Evolutionary conservation across 208 protist genomes (phyloP), one percentile per base, ranked within the genome.

Genomic region (Trypanosoma caninum): DNA sequence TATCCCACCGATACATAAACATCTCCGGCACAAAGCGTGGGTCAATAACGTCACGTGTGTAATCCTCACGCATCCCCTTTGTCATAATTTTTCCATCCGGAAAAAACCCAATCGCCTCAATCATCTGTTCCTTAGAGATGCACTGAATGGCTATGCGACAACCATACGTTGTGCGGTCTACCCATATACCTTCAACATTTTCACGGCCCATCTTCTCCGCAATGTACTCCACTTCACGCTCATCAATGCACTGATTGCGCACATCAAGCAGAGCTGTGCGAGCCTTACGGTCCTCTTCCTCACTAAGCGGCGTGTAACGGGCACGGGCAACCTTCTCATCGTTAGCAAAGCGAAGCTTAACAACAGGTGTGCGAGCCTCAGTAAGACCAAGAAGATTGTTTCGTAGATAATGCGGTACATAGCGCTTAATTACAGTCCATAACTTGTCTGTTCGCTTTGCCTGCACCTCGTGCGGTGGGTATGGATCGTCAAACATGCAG

Each of bases 1-100:
- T 89, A 63, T 95, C 89, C 86, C 89, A 95, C 61, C 84, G 82
- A 74, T 93, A 95, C 74, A 92, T 81, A 59, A 82, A 90, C 78
- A 95, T 84, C 69, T 95, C 85, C 13, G 89, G 89, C 46, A 91
- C 83, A 55, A 83, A 92, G 42, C 82, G 76, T 27, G 61, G 74
- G 70, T 92, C 85, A n/a, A 93, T 70, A 9, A 91, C 73, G 59
- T 95, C 89, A 57, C 89, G 82, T 14, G 86, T 91, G 72, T 92
- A 91, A 56, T 91, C 76, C 60, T 93, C 85, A 13, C 89, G 85
- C 84, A 90, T 88, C 3, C 81, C 80, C n/a, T 74, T 72, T 5
- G 84, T 92, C 85, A 95, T 86, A 66, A 95, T 89, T 42, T 78
- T 71, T 0, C 89, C 89, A 55, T 95, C 89, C 0, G 89, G 89